Evolutionary conservation across 345 rosid species (phyloP).

Genomic region (Chamaenerion angustifolium): DNA sequence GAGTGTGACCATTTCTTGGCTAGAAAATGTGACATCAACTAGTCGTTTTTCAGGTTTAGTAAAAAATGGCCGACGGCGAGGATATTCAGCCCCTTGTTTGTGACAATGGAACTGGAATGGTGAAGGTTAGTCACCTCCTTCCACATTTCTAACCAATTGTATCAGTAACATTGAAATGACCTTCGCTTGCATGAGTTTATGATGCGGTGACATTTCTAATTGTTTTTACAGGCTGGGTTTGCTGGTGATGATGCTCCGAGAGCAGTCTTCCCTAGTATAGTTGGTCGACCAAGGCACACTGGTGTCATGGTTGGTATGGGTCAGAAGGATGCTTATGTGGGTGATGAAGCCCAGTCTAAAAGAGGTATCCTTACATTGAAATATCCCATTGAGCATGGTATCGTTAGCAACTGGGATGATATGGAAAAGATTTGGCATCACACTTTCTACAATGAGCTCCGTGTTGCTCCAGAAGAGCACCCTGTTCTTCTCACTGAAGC

Average conservation of each 20-base stretch:
- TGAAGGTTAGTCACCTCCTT: slow-evolving; percentile 28
- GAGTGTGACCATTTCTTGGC: too few species aligned
- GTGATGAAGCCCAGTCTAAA: slow-evolving; percentile 58
- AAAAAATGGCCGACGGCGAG: slow-evolving; percentile 75
- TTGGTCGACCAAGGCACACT: slow-evolving; percentile 51
- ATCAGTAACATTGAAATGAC: too few species aligned
- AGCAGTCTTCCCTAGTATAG: slow-evolving; percentile 52
- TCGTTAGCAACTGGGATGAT: slow-evolving; percentile 63
- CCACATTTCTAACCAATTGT: too few species aligned
- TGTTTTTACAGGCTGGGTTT: slow-evolving; percentile 39
- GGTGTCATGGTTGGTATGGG: slow-evolving; percentile 74
- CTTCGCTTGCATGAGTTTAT: too few species aligned
- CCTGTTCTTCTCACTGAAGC: slow-evolving; percentile 48
- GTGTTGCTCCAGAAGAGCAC: slow-evolving; percentile 49
- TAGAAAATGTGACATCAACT: too few species aligned
- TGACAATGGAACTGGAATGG: slow-evolving; percentile 65
- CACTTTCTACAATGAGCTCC: slow-evolving; percentile 56
- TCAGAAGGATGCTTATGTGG: slow-evolving; percentile 55
- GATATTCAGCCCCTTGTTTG: slow-evolving; percentile 69
- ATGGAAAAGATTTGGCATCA: slow-evolving; percentile 71
- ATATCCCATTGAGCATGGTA: slow-evolving; percentile 56
- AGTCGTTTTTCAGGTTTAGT: slow-evolving; percentile 4
- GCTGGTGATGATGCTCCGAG: slow-evolving; percentile 54
- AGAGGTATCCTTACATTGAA: slow-evolving; percentile 61
- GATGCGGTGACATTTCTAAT: too few species aligned